phyloP scores from a whole-genome alignment of 2,329 filamentous ascomycete genomes.

The Tolypocladium sp. region DNA sequence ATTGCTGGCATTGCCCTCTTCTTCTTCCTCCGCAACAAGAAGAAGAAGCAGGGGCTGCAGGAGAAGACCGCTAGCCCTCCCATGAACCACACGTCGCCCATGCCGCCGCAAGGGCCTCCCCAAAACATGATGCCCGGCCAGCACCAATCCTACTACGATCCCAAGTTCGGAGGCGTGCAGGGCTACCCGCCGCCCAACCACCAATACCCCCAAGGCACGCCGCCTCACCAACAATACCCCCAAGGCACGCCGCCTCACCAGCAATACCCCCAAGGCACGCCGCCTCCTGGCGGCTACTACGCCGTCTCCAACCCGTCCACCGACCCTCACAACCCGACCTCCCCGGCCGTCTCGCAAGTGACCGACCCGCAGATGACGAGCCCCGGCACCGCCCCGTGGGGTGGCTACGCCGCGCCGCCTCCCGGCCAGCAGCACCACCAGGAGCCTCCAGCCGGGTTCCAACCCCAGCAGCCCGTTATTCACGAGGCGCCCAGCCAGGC shows the following conservation, averaged over 20 bases:
- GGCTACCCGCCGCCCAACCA: conserved; percentile 12
- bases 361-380: conserved; percentile 13
- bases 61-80: conserved; percentile 3
- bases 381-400: conserved; percentile 9
- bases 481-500: conserved; percentile 28
- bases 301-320: not conserved
- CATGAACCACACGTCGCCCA: not conserved
- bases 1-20: conserved; percentile 18
- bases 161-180: conserved; percentile 12
- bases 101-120: not conserved
- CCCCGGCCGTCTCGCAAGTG: not conserved
- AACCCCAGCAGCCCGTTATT: conserved; percentile 16
- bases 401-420: conserved; percentile 7
- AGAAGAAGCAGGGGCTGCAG: conserved; percentile 10
- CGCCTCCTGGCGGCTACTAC: conserved; percentile 9
- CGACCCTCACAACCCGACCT: not conserved
- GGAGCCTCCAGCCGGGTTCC: conserved; percentile 8
- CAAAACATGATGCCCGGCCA: not conserved
- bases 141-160: conserved; percentile 15
- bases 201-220: conserved; percentile 9
- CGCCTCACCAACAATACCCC: conserved; percentile 10
- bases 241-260: conserved; percentile 8
- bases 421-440: conserved; percentile 10
- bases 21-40: conserved; percentile 22
- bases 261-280: conserved; percentile 9